phyloP scores from a whole-genome alignment of 2,329 filamentous ascomycete species.

The Penicillium sp. region DNA sequence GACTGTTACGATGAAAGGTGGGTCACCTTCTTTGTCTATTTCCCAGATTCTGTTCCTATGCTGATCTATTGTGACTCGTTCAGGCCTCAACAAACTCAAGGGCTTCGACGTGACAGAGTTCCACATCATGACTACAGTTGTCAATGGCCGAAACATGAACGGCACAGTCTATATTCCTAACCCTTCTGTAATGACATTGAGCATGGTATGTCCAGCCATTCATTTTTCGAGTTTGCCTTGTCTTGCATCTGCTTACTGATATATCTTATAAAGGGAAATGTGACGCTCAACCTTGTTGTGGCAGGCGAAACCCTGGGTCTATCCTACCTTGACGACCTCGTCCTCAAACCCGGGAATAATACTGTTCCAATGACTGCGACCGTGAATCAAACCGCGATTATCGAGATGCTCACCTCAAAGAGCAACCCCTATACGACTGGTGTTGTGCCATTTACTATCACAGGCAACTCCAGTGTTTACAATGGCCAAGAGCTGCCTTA shows the following conservation, averaged over 20 bases:
- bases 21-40: slow-evolving; percentile 2
- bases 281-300: slow-evolving; percentile 56
- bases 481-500: slow-evolving; percentile 55
- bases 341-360: slow-evolving; percentile 58
- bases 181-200: slow-evolving; percentile 58
- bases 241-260: not conserved
- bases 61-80: not conserved
- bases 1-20: slow-evolving; percentile 59
- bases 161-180: slow-evolving; percentile 61
- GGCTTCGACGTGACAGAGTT: slow-evolving; percentile 54
- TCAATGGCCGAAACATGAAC: slow-evolving; percentile 55
- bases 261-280: slow-evolving; percentile 47
- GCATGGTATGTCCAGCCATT: slow-evolving; percentile 38
- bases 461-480: slow-evolving; percentile 50
- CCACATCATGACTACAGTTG: slow-evolving; percentile 42
- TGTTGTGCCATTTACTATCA: slow-evolving; percentile 53
- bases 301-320: slow-evolving; percentile 52
- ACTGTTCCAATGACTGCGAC: slow-evolving; percentile 50
- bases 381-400: slow-evolving; percentile 46
- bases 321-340: slow-evolving; percentile 52
- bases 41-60: not conserved
- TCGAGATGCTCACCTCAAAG: slow-evolving; percentile 27
- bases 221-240: too few species aligned
- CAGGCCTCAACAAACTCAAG: slow-evolving; percentile 59
- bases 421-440: slow-evolving; percentile 45